phyloP scores from a whole-genome alignment of 805 yeast species.

The Kodamaea jinghongensis region DNA sequence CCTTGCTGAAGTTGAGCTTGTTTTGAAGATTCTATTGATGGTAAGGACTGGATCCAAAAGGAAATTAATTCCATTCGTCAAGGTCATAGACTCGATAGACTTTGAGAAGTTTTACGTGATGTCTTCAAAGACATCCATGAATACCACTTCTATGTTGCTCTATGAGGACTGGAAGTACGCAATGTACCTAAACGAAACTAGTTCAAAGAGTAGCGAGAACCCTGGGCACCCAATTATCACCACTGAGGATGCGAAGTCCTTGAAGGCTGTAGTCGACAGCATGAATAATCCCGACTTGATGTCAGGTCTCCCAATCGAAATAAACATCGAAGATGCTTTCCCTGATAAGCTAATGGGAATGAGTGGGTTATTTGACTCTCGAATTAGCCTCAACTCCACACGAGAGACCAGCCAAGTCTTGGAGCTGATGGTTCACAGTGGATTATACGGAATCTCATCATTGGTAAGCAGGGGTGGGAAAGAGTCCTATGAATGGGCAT shows the following conservation, averaged over 20 bases:
- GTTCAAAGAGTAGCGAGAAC: no score
- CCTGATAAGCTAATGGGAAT: not conserved
- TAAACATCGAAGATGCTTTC: constrained; percentile 53
- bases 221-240: not conserved
- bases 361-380: not conserved
- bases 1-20: constrained; percentile 14
- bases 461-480: constrained; percentile 30
- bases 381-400: not conserved
- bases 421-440: constrained; percentile 45
- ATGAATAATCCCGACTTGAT: constrained; percentile 63
- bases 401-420: constrained; percentile 17
- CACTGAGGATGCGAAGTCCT: constrained; percentile 11
- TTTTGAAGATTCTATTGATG: constrained; percentile 23
- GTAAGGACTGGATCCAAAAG: constrained; percentile 41
- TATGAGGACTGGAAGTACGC: constrained; percentile 39
- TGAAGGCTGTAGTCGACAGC: constrained; percentile 44
- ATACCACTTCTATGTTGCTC: constrained; percentile 46
- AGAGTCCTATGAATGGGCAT: constrained; percentile 57
- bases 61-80: constrained; percentile 22
- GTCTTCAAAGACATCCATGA: constrained; percentile 30
- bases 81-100: constrained; percentile 30
- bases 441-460: constrained; percentile 57
- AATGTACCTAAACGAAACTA: not conserved
- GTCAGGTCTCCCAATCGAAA: constrained; percentile 61
- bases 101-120: constrained; percentile 23